These are phyloP conservation scores for Populus euphratica DNA, from an alignment of 345 rosid species.

Conservation along the genomic window DNA sequence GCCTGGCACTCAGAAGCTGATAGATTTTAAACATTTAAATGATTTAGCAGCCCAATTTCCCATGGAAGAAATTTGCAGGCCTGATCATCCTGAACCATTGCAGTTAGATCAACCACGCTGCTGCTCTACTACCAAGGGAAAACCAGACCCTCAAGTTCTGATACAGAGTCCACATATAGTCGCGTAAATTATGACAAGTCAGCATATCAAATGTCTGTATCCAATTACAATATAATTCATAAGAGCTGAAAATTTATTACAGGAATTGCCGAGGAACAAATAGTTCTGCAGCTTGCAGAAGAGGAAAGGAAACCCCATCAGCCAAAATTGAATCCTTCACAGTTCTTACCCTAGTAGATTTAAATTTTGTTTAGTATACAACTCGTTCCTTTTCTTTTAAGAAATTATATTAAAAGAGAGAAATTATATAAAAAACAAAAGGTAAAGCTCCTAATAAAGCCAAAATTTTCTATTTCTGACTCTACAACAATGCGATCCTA, in stretches of 20 bases:
- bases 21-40: no score
- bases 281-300: slow-evolving; percentile 29
- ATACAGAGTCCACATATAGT: no score
- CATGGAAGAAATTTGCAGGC: no score
- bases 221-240: slow-evolving; percentile 14
- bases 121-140: no score
- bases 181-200: not conserved
- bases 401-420: slow-evolving; percentile 19
- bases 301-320: slow-evolving; percentile 28
- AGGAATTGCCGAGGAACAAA: slow-evolving; percentile 32
- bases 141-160: no score
- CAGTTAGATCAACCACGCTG: no score
- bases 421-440: not conserved
- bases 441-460: slow-evolving; percentile 27
- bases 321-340: slow-evolving; percentile 36
- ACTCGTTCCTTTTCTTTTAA: slow-evolving; percentile 23
- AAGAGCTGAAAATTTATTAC: slow-evolving; percentile 34
- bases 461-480: slow-evolving; percentile 48
- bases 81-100: no score
- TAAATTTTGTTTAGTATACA: slow-evolving; percentile 38
- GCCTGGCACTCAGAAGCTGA: no score
- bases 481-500: slow-evolving; percentile 26
- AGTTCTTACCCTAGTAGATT: slow-evolving; percentile 30
- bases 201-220: slow-evolving; percentile 6
- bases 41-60: no score